phyloP scores from a whole-genome alignment of 352 stramenopile species.

The Phytopythium aichiense region DNA sequence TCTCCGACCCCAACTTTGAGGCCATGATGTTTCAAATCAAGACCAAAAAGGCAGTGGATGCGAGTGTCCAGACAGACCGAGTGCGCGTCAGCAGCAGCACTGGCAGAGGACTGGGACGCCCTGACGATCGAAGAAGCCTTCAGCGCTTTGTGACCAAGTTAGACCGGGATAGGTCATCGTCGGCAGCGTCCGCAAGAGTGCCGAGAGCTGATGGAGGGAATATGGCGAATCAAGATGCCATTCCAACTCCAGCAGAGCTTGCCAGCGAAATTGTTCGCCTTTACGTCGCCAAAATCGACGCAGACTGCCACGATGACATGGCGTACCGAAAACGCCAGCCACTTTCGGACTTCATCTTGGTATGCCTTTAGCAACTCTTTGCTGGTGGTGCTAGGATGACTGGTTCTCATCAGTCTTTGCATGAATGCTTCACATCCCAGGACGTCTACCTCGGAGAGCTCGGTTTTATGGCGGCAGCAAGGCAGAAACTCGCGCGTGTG shows the following conservation, averaged over 20 bases:
- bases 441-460: constrained; percentile 62
- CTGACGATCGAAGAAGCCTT: neutral
- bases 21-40: constrained; percentile 47
- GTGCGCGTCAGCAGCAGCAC: neutral
- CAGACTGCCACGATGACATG: constrained; percentile 31
- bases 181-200: neutral
- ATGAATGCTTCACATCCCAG: neutral
- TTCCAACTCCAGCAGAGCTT: constrained; percentile 27
- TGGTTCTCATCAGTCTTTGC: neutral
- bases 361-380: constrained; percentile 1
- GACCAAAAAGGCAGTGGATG: constrained; percentile 34
- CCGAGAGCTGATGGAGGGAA: constrained; percentile 7
- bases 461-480: constrained; percentile 53
- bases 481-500: constrained; percentile 48
- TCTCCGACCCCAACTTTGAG: constrained; percentile 51
- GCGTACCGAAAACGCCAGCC: constrained; percentile 30
- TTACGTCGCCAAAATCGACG: constrained; percentile 56
- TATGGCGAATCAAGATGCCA: constrained; percentile 7
- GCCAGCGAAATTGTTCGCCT: constrained; percentile 55
- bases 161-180: neutral
- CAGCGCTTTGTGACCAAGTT: neutral
- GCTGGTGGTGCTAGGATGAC: too few relatives aligned
- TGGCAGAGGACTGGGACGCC: neutral
- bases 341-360: constrained; percentile 45
- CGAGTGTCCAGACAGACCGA: constrained; percentile 29